These are phyloP conservation scores for Pascua guehoae DNA, from an alignment of 1,284 basidiomycete genomes.

Conservation along the genomic window DNA sequence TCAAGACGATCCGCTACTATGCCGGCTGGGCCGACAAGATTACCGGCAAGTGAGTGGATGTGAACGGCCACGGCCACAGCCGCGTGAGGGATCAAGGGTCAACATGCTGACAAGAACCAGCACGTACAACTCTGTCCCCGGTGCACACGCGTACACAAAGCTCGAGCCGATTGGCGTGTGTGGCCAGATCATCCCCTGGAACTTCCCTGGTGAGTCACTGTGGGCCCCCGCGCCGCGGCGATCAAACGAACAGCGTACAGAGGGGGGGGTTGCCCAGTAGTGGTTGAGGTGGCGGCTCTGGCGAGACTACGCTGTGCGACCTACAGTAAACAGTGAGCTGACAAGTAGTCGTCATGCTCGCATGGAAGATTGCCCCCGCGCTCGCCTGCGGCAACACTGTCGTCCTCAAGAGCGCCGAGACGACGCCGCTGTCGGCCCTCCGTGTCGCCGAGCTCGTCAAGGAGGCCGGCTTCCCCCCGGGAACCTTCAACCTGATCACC, in stretches of 20 bases:
- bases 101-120: conserved; percentile 3
- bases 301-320: not conserved
- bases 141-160: conserved; percentile 68
- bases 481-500: conserved; percentile 78
- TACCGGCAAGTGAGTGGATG: conserved; percentile 55
- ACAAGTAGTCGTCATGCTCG: conserved; percentile 66
- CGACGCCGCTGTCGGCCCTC: conserved; percentile 80
- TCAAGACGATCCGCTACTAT: conserved; percentile 66
- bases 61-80: too few relatives aligned
- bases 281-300: not conserved
- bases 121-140: conserved; percentile 14
- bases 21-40: conserved; percentile 64
- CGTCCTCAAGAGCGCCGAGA: conserved; percentile 56
- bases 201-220: conserved; percentile 48
- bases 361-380: conserved; percentile 86
- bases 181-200: conserved; percentile 74
- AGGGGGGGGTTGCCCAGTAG: conserved; percentile 6
- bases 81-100: too few relatives aligned
- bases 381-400: conserved; percentile 58
- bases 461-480: conserved; percentile 82
- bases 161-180: conserved; percentile 91
- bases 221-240: too few relatives aligned
- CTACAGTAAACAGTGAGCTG: not conserved
- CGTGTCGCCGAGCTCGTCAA: conserved; percentile 58
- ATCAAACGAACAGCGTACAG: not conserved